Evolutionary conservation across 1,284 basidiomycete species (phyloP).

Genomic region (Cutaneotrichosporon cyanovorans): DNA sequence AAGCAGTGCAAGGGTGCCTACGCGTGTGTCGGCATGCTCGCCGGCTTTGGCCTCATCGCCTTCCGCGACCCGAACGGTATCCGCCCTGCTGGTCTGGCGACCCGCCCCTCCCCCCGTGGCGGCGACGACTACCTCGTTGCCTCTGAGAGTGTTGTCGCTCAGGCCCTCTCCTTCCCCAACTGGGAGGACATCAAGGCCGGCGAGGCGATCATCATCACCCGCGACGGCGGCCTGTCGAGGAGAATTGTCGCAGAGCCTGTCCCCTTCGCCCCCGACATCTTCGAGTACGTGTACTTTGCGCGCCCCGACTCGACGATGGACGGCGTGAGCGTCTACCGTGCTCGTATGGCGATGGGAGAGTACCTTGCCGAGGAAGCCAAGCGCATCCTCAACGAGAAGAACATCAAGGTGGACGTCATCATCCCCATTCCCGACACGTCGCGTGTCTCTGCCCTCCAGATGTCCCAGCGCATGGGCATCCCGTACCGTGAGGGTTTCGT

Average conservation of each 20-base stretch:
- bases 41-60: conserved; percentile 96
- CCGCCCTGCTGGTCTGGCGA: conserved; percentile 77
- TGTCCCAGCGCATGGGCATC: conserved; percentile 80
- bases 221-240: conserved; percentile 58
- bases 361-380: conserved; percentile 81
- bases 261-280: conserved; percentile 94
- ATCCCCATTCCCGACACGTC: conserved; percentile 98
- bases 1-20: conserved; percentile 83
- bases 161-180: conserved; percentile 79
- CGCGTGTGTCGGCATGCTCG: conserved; percentile 95
- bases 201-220: conserved; percentile 91
- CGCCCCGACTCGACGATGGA: conserved; percentile 97
- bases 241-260: conserved; percentile 63
- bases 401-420: conserved; percentile 80
- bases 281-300: conserved; percentile 98
- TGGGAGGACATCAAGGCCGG: conserved; percentile 94
- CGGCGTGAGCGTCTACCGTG: conserved; percentile 93
- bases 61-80: conserved; percentile 99
- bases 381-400: conserved; percentile 61
- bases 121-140: conserved; percentile 84
- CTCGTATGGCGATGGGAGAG: conserved; percentile 99
- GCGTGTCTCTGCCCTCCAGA: conserved; percentile 88
- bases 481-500: conserved; percentile 98
- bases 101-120: conserved; percentile 48
- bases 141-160: conserved; percentile 92